A percentile compares a stretch with the other conserved stretches of the same genome.
Evolutionary conservation across 2,329 filamentous ascomycete species (phyloP).

Genomic region (Nannizziopsis arthrosporioides): DNA sequence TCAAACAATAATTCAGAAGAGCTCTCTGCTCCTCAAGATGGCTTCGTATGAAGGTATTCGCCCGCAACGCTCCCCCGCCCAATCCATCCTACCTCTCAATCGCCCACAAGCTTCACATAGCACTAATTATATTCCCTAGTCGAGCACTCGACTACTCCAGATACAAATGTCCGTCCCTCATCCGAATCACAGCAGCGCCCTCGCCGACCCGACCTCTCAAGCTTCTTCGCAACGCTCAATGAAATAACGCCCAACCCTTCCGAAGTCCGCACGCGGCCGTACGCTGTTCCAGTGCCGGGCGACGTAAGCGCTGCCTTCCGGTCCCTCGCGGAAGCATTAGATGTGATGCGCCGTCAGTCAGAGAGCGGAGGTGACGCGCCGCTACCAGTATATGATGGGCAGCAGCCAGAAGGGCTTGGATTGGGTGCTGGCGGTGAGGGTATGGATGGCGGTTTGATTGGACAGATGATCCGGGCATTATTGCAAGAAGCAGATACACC

Average conservation of each 20-base stretch:
- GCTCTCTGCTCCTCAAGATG: constrained; percentile 21
- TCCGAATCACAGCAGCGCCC: constrained; percentile 25
- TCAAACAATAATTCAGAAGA: neutral
- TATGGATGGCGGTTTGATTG: constrained; percentile 36
- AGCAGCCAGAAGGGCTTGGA: constrained; percentile 26
- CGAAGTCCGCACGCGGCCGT: constrained; percentile 40
- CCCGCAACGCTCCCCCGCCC: neutral
- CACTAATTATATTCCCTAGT: constrained; percentile 20
- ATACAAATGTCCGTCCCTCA: constrained; percentile 15
- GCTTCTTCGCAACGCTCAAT: constrained; percentile 51
- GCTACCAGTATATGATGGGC: constrained; percentile 36
- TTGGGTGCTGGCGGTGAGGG: constrained; percentile 15
- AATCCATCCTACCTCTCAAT: too few relatives aligned
- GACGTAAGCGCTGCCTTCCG: constrained; percentile 50
- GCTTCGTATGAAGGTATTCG: constrained; percentile 32
- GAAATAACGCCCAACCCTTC: constrained; percentile 45
- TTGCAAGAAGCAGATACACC: constrained; percentile 47
- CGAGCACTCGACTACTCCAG: constrained; percentile 31
- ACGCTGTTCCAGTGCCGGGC: constrained; percentile 49
- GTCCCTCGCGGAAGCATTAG: constrained; percentile 49
- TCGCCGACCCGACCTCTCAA: constrained; percentile 52
- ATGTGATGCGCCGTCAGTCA: constrained; percentile 43
- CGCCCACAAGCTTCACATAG: neutral
- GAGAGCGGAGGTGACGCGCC: constrained; percentile 21
- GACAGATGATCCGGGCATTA: constrained; percentile 45